Base-by-base conservation (phyloP, 768 basidiomycete species). In the Naganishia friedmannii region DNA sequence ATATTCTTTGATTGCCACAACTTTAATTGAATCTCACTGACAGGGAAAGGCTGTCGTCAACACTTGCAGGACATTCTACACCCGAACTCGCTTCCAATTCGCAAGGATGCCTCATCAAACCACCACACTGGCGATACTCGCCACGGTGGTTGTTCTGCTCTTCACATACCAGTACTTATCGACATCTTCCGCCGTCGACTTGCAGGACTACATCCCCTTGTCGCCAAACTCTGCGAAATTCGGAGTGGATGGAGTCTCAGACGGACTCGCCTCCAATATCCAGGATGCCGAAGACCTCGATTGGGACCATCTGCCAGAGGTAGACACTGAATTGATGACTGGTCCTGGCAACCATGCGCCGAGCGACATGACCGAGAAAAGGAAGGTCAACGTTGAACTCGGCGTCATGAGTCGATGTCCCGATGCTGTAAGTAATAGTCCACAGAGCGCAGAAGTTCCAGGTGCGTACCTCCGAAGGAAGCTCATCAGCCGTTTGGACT, bases 331-430 rank as follows among this genome's bases (percentile, higher is more conserved):
- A 42, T 19, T 63, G 39, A 26, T 63, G 23, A 45, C 23, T 5
- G 60, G 60, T 63, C 48, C 48, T 51, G 48, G 48, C 3, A 51
- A 12, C 7, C 48, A 56, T n/a, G 45, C 23, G 19, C 46, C 23
- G 6, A 57, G 9, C 32, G 21, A 29, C 31, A 65, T 4, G 29
- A n/a, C 32, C 12, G 34, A 10, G 37, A 45, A 29, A 31, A 63
- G 68, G 65, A 56, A 32, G 46, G 87, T 87, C 23, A 85, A 84
- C 26, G 83, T 88, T 26, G 78, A 83, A 13, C 79, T 87, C 46
- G 86, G 86, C 48, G 88, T 88, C 70, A 88, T 88, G 88, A 87
- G 86, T 67, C 83, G 85, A 29, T 89, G 92, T 77, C 91, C 92
- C 0, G 92, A 95, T 77, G 92, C 93, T 23, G 78, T 80, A 69